Conservation (phyloP, 2,329 filamentous ascomycete species). For the Colletotrichum noveboracense region DNA sequence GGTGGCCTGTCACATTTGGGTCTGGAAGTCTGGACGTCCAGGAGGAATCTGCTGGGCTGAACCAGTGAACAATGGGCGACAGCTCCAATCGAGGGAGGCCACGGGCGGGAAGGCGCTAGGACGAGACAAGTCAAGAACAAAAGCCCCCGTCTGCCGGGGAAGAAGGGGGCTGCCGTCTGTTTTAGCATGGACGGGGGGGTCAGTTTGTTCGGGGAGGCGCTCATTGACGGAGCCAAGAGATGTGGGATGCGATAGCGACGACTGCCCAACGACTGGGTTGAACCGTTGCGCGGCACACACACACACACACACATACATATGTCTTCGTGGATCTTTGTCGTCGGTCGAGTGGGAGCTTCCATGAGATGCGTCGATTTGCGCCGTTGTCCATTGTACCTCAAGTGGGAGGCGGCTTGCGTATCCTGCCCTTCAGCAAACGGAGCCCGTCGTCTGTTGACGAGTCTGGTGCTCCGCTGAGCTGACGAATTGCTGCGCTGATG, state of each 20-base stretch:
- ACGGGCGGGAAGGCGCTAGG: slow-evolving; percentile 11
- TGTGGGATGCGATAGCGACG: neutral
- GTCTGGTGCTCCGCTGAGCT: neutral
- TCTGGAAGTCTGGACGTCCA: neutral
- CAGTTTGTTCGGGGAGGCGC: neutral
- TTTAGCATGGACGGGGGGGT: slow-evolving; percentile 14
- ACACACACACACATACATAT: neutral
- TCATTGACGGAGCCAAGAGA: slow-evolving; percentile 1
- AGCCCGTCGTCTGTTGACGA: neutral
- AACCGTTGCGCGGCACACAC: neutral
- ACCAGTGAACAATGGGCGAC: slow-evolving; percentile 2
- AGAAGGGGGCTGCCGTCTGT: neutral
- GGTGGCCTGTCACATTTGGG: neutral
- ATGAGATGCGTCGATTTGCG: neutral
- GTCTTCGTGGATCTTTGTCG: neutral
- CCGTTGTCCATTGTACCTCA: neutral
- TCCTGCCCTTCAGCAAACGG: neutral
- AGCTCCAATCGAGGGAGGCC: slow-evolving; percentile 11
- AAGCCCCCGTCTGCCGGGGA: slow-evolving; percentile 1
- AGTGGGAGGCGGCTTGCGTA: neutral
- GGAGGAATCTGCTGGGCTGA: slow-evolving; percentile 6
- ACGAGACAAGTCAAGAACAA: slow-evolving; percentile 7
- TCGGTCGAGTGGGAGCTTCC: neutral
- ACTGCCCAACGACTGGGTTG: neutral
- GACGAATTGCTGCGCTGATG: neutral